These are phyloP conservation scores for Daldinia concentrica DNA, from an alignment of 495 filamentous ascomycete species.

Conservation along the genomic window DNA sequence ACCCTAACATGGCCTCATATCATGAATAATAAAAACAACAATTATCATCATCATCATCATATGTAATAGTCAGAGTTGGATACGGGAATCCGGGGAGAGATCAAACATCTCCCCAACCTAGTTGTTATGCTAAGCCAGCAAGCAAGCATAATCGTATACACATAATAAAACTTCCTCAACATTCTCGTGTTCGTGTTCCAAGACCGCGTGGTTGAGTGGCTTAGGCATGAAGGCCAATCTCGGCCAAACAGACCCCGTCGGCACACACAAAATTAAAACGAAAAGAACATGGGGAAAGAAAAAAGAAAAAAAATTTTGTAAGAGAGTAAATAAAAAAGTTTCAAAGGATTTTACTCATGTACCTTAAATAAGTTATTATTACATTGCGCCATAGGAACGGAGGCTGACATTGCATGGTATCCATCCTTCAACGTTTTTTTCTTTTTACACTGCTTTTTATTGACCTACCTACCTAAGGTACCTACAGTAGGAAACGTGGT, in stretches of 20 bases:
- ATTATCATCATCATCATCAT: constrained; percentile 1
- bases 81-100: not conserved
- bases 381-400: constrained; percentile 26
- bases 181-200: constrained; percentile 34
- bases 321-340: constrained; percentile 18
- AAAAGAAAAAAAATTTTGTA: constrained; percentile 3
- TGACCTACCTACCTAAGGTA: too few relatives aligned
- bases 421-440: constrained; percentile 20
- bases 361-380: constrained; percentile 26
- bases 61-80: not conserved
- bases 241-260: constrained; percentile 25
- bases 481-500: not conserved
- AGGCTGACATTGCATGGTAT: constrained; percentile 36
- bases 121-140: not conserved
- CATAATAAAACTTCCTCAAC: not conserved
- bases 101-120: not conserved
- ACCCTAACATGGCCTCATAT: constrained; percentile 30
- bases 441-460: not conserved
- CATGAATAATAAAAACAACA: constrained; percentile 5
- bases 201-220: constrained; percentile 28
- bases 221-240: constrained; percentile 40
- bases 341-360: constrained; percentile 25
- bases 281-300: constrained; percentile 1
- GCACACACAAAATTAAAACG: constrained; percentile 36
- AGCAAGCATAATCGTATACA: constrained; percentile 6